Base-by-base conservation (phyloP, 1,284 basidiomycete genomes). In the Boletus holoroseus region DNA sequence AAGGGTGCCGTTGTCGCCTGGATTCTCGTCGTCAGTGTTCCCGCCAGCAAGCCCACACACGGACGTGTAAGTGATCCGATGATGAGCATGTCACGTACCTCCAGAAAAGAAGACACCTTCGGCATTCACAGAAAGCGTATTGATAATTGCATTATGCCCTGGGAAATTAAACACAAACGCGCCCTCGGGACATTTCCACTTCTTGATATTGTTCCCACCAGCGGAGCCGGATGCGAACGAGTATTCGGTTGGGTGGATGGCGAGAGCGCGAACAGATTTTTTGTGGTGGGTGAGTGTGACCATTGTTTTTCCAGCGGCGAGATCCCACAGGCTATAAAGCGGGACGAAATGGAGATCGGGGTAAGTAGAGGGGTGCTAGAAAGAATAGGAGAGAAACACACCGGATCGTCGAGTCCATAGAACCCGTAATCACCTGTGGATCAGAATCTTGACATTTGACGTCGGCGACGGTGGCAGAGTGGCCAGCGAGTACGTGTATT, bases 141-240 rank as follows among this genome's bases (percentile, higher is more conserved):
- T 99, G 76, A 99, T 92, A 69, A 98, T 97, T 1, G 93, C 91
- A 57, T 97, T 94, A 68, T 98, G 95, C 0, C 94, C 94, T 47
- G 83, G 79, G 69, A 98, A 97, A 74, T 97, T 97, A 77, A 88
- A 90, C 7, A 98, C 92, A 59, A 99, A 95, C 1, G 81, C 74
- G 36, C 96, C 96, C 57, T 98, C 93, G 11, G 95, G 95, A 62
- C 91, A 98, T 64, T 95, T 94, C 95, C 95, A 99, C 68, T 97
- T 97, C 70, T 99, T 99, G 74, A 99, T 96, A 70, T 98, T 98
- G 74, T 96, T 96, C 0, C 93, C 94, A 12, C 95, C 95, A 0
- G 94, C 88, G 7, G 91, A 94, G 37, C 91, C 95, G 1, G 89
- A 89, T 6, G 93, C 95, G 63, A 99, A 99, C 35, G 86, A 88